Conservation (phyloP, 495 filamentous ascomycete genomes). For the Cercophora sp. region DNA sequence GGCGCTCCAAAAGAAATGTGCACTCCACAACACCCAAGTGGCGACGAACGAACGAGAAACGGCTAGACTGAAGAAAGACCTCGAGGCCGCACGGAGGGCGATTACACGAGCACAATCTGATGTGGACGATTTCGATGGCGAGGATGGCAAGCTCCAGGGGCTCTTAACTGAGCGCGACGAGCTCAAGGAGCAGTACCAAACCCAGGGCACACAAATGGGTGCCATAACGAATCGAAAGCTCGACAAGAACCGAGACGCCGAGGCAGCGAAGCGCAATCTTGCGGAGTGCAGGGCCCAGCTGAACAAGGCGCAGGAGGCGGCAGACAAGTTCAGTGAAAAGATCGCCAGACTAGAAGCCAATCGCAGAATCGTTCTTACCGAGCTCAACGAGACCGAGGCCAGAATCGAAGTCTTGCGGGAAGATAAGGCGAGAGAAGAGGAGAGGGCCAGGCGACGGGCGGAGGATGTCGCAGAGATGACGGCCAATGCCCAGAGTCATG, state of each 20-base stretch:
- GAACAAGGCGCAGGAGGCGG: slow-evolving; percentile 42
- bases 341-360: slow-evolving; percentile 43
- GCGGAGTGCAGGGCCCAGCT: slow-evolving; percentile 30
- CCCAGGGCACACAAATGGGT: slow-evolving; percentile 41
- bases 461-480: slow-evolving; percentile 51
- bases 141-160: slow-evolving; percentile 35
- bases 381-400: slow-evolving; percentile 64
- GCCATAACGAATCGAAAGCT: slow-evolving; percentile 31
- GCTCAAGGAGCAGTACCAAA: slow-evolving; percentile 26
- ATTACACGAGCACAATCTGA: too few relatives aligned
- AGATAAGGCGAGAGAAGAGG: slow-evolving; percentile 43
- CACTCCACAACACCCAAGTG: slow-evolving; percentile 55
- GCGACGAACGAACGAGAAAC: slow-evolving; percentile 58
- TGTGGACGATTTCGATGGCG: slow-evolving; percentile 43
- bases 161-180: slow-evolving; percentile 33
- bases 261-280: slow-evolving; percentile 24
- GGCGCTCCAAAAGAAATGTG: slow-evolving; percentile 50
- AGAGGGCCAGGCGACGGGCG: slow-evolving; percentile 43
- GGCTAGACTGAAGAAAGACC: too few relatives aligned
- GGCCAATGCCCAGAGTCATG: slow-evolving; percentile 55
- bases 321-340: slow-evolving; percentile 59
- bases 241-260: slow-evolving; percentile 33
- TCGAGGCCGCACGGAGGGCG: too few relatives aligned
- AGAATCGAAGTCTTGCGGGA: slow-evolving; percentile 46
- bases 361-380: slow-evolving; percentile 51